Evolutionary conservation across 169 alveolate genomes (phyloP), one percentile per base, ranked within the genome.

Genomic region (Cryptosporidium sp.): DNA sequence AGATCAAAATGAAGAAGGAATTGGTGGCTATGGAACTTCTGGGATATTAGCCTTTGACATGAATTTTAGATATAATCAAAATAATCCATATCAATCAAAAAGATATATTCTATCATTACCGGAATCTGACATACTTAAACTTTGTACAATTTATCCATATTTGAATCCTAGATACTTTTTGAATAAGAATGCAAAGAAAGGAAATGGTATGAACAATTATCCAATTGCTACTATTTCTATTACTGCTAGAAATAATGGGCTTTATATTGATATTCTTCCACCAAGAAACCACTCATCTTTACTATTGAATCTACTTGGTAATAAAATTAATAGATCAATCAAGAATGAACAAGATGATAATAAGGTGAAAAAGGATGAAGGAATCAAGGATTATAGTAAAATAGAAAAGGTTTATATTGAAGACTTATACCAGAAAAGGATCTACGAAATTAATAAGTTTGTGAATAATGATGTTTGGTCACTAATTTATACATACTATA

Each of bases 221-320:
- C 89, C 89, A 14, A 62, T 80, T n/a, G 89, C 89, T 18, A 65
- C 65, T 9, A 80, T 80, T 29, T 80, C 80, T 1, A 80, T 80
- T 18, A 43, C 65, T 45, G 74, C 89, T 12, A 80, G 89, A 65
- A 65, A 80, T 21, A 80, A 65, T 10, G 89, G 89, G 7, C 51
- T 80, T n/a, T 80, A 80, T 45, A 41, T 80, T 1, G 89, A 80
- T 62, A 52, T 80, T n/a, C 75, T 80, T 35, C 89, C 89, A 9
- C 89, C 89, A 14, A 80, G 89, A 65, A 80, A 80, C 37, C 89
- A 80, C 9, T 59, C 89, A 6, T 80, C 89, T 10, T 29, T 80
- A 43, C 26, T 80, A 9, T 18, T 80, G 8, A 65, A 80, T 43
- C 29, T 80, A 48, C 37, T 80, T 21, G 29, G 55, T 8, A 71